Evolutionary conservation across 768 basidiomycete species (phyloP).

Genomic region (Trametes sanguinea): DNA sequence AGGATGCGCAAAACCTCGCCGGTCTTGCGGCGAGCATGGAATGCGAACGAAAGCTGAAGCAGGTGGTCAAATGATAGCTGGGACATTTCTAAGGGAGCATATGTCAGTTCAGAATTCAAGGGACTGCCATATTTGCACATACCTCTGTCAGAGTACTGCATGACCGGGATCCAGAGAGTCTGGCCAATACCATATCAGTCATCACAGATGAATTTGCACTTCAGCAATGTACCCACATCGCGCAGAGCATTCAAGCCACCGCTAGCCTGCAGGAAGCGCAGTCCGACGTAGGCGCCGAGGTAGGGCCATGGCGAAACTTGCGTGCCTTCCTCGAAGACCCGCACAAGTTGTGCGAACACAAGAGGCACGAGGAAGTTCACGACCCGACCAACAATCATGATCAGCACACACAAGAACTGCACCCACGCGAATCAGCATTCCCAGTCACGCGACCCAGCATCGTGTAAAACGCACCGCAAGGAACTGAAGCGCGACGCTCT

Average conservation of each 20-base stretch:
- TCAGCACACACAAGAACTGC: constrained; percentile 65
- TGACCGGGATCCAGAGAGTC: constrained; percentile 84
- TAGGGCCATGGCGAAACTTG: constrained; percentile 60
- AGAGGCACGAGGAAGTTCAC: constrained; percentile 74
- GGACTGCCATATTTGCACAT: constrained; percentile 12
- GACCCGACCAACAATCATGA: constrained; percentile 75
- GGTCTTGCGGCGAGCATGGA: constrained; percentile 81
- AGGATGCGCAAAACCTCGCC: constrained; percentile 84
- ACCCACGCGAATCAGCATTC: background rate
- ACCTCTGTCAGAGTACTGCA: constrained; percentile 84
- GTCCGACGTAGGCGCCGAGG: constrained; percentile 63
- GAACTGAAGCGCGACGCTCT: constrained; percentile 63
- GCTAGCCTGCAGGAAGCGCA: constrained; percentile 75
- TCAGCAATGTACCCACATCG: constrained; percentile 29
- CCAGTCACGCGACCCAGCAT: constrained; percentile 8
- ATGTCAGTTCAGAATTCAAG: background rate
- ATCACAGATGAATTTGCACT: background rate
- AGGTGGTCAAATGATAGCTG: constrained; percentile 84
- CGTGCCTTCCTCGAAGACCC: constrained; percentile 49
- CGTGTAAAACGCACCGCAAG: constrained; percentile 52
- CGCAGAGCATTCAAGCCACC: constrained; percentile 75
- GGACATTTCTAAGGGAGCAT: constrained; percentile 66
- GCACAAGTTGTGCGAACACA: constrained; percentile 66
- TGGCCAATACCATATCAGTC: constrained; percentile 28
- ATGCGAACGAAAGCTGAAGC: constrained; percentile 81